Evolutionary conservation across 768 basidiomycete species (phyloP), one percentile per base, ranked within the genome.

Genomic region (Mycena rosella): DNA sequence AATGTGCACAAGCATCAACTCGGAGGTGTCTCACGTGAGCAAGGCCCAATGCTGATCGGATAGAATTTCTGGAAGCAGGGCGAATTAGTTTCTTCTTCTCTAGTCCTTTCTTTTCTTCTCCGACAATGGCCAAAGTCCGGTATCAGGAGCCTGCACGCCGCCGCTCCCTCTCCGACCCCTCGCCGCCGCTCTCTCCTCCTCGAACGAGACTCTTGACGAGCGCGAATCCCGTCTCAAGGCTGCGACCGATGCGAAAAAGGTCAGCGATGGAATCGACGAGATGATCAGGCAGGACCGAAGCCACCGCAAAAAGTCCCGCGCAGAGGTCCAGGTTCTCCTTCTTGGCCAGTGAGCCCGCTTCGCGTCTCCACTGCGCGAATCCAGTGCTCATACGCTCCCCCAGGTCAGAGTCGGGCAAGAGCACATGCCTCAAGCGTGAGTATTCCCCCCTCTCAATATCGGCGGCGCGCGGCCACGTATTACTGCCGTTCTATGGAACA

Each of bases 401-500:
- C 42, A 71, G 70, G 66, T 94, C 93, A 68, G 93, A 95, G 84
- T 94, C 92, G 74, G 94, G 93, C 44, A 95, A 95, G 84, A 93
- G 91, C 75, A 95, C 94, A 11, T 93, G 93, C 10, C 84, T 95
- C 73, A 94, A 94, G 82, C 93, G 93, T 94, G 84, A 88, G 93
- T 89, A 56, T 63, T 52, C 59, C 42, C 38, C 56, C 42, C 29
- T n/a, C n/a, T 36, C 63, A 27, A 29, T 29, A 22, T 38, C 63
- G 42, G 40, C 48, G 56, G 62, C 38, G 38, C 38, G 27, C 60
- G 55, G 60, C 48, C 61, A 60, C 38, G 53, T 60, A 71, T 60
- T 66, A 60, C 69, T 48, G 67, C 69, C 69, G 62, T 71, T 60
- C 36, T n/a, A 34, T 60, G 45, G 67, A 68, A 68, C 62, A 64